These are phyloP conservation scores for Ilex aquifolium DNA, from an alignment of 257 asterid genomes.

Conservation along the genomic window DNA sequence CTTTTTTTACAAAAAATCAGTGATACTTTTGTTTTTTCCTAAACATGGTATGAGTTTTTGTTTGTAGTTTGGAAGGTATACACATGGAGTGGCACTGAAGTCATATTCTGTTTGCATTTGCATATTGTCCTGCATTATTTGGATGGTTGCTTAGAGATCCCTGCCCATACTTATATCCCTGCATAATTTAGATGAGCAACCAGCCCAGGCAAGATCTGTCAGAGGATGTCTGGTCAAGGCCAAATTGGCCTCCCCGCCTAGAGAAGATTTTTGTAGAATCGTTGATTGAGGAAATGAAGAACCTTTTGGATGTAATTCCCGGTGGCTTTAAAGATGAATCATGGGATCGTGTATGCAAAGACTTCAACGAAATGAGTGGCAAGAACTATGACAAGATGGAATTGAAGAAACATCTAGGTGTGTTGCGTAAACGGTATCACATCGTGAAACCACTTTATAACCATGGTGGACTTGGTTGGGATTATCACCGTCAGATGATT, in stretches of 20 bases:
- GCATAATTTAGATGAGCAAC: no score
- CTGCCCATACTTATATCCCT: no score
- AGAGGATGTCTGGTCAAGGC: not conserved
- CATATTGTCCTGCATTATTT: no score
- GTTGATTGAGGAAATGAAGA: not conserved
- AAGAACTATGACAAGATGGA: conserved; percentile 3
- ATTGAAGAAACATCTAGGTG: conserved; percentile 5
- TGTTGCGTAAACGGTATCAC: conserved; percentile 2
- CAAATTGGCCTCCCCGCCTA: not conserved
- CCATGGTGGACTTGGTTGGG: conserved; percentile 7
- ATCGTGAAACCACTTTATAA: conserved; percentile 10
- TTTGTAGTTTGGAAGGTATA: no score
- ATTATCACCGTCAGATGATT: conserved; percentile 3
- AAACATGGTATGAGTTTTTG: no score
- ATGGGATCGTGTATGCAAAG: conserved; percentile 1
- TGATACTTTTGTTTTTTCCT: no score
- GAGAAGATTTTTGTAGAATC: conserved; percentile 1
- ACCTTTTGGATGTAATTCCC: not conserved
- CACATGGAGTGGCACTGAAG: no score
- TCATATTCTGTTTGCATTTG: no score
- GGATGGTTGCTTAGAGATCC: no score
- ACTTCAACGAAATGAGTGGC: conserved; percentile 6
- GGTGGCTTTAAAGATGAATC: not conserved
- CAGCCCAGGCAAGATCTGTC: not conserved
- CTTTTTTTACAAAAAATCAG: no score